Conservation (phyloP, 2,329 filamentous ascomycete genomes). For the Hypomyces perniciosus region DNA sequence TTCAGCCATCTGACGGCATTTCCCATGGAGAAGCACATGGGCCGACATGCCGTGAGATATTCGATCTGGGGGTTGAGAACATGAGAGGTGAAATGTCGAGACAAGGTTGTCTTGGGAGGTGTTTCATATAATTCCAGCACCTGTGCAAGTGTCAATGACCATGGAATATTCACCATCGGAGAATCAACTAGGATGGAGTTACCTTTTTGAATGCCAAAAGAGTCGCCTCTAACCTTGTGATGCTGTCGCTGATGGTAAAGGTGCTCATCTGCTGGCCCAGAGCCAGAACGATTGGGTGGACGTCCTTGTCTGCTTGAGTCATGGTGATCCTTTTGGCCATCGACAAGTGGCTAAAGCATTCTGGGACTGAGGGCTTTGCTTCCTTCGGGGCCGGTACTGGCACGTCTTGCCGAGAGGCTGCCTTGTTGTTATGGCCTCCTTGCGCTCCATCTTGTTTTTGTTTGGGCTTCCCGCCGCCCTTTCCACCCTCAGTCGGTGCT, state of each 20-base stretch:
- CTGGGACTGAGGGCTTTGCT: slow-evolving; percentile 57
- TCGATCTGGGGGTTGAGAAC: slow-evolving; percentile 92
- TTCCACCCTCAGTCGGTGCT: slow-evolving; percentile 31
- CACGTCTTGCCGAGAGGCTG: slow-evolving; percentile 25
- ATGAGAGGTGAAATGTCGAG: slow-evolving; percentile 86
- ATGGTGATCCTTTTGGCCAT: slow-evolving; percentile 54
- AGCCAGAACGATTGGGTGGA: slow-evolving; percentile 79
- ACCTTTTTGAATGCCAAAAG: slow-evolving; percentile 85
- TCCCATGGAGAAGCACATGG: slow-evolving; percentile 93
- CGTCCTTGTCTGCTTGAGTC: slow-evolving; percentile 62
- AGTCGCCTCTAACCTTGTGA: slow-evolving; percentile 79
- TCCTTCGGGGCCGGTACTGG: slow-evolving; percentile 39
- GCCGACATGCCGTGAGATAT: slow-evolving; percentile 87
- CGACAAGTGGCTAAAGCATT: slow-evolving; percentile 76
- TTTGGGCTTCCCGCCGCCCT: slow-evolving; percentile 43
- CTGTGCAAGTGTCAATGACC: slow-evolving; percentile 35
- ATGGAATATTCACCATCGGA: neutral
- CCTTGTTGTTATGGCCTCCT: slow-evolving; percentile 27
- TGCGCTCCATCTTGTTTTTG: slow-evolving; percentile 40
- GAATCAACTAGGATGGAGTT: slow-evolving; percentile 10
- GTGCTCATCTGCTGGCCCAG: slow-evolving; percentile 86
- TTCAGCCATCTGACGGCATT: slow-evolving; percentile 96
- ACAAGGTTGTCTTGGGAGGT: slow-evolving; percentile 74
- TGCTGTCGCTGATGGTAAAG: slow-evolving; percentile 85
- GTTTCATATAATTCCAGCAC: slow-evolving; percentile 92